Percentiles rank a stretch among this genome's conserved stretches.
These are phyloP conservation scores for Strobilomyces echinocephalus DNA, from an alignment of 768 basidiomycete genomes.

Conservation along the genomic window DNA sequence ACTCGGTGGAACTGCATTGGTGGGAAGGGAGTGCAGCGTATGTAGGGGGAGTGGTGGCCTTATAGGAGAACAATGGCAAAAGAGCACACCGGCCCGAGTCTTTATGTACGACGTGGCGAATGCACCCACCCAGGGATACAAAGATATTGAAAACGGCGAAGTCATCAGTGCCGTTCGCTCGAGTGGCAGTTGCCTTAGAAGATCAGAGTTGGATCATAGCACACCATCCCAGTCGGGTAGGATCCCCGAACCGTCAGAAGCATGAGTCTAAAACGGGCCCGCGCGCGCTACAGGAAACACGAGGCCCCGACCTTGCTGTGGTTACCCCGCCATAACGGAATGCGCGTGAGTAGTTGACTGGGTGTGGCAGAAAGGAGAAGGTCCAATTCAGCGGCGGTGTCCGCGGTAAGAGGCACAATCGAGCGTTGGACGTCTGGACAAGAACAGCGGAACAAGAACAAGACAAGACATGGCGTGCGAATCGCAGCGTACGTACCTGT, in stretches of 20 bases:
- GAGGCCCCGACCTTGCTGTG: too few species aligned
- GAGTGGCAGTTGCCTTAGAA: constrained; percentile 15
- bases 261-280: constrained; percentile 7
- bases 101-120: constrained; percentile 19
- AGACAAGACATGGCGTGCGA: too few species aligned
- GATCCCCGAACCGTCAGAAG: not conserved
- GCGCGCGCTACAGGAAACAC: constrained; percentile 5
- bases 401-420: too few species aligned
- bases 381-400: not conserved
- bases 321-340: not conserved
- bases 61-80: not conserved
- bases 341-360: not conserved
- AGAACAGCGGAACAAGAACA: too few species aligned
- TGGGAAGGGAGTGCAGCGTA: constrained; percentile 2
- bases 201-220: not conserved
- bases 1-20: constrained; percentile 15
- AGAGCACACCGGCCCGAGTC: not conserved
- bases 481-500: too few species aligned
- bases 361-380: too few species aligned
- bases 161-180: constrained; percentile 6
- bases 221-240: not conserved
- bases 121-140: not conserved
- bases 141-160: not conserved
- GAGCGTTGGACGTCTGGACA: too few species aligned
- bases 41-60: not conserved